Percentiles rank a stretch among this genome's conserved stretches.
These are phyloP conservation scores for Arachis monticola DNA, from an alignment of 331 rosid genomes.

Conservation along the genomic window DNA sequence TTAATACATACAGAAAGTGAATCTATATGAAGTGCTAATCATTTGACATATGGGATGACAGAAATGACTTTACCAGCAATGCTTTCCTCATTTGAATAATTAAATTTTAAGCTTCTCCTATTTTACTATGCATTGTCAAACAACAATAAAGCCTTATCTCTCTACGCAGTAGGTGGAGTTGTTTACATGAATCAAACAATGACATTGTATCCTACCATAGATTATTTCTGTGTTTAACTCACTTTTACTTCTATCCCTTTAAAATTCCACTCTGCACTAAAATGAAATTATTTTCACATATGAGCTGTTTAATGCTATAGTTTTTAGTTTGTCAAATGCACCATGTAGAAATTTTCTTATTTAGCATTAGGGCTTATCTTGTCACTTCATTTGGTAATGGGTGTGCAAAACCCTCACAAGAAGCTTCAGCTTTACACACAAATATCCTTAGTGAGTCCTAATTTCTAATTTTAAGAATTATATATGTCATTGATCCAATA, in stretches of 20 bases:
- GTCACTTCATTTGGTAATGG: slow-evolving; percentile 3
- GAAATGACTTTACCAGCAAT: slow-evolving; percentile 13
- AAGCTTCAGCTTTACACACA: not conserved
- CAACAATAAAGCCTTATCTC: too few relatives aligned
- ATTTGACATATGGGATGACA: slow-evolving; percentile 13
- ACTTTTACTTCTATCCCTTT: too few relatives aligned
- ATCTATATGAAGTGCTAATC: not conserved
- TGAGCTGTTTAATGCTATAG: not conserved
- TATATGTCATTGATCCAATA: slow-evolving; percentile 10
- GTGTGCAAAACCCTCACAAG: not conserved
- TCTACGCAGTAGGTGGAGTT: too few relatives aligned
- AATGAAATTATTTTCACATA: not conserved
- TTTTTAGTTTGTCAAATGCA: slow-evolving; percentile 8
- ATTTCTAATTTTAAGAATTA: not conserved
- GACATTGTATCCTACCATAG: too few relatives aligned
- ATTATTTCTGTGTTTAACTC: too few relatives aligned
- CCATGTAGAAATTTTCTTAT: not conserved
- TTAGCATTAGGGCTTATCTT: not conserved
- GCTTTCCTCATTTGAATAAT: slow-evolving; percentile 3
- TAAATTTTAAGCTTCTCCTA: slow-evolving; percentile 1
- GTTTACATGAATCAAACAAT: too few relatives aligned
- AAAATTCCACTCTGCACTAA: not conserved
- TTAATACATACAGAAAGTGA: not conserved
- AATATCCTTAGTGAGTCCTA: slow-evolving; percentile 17
- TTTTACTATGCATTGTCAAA: not conserved